Base-by-base conservation (phyloP, 2,329 filamentous ascomycete species). In the Phaeophleospora eucalypticola region DNA sequence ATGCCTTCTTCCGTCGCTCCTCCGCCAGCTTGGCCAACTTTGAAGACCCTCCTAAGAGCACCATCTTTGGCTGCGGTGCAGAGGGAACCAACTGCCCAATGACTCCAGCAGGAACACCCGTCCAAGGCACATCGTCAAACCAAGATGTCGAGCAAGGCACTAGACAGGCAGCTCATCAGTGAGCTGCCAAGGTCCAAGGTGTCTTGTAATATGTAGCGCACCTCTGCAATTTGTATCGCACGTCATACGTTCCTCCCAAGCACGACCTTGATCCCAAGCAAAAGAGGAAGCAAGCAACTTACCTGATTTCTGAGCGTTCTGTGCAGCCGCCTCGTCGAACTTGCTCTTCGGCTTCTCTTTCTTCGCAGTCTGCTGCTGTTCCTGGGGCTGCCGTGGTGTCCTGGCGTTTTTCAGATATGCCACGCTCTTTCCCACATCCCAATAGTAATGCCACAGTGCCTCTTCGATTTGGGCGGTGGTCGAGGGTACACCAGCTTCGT, bases 371-470 rank as follows among this genome's bases (percentile, higher is more conserved):
- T 57, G 52, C 4, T 60, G 58, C 17, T 58, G 56, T 36, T 61
- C 56, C 43, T 65, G 57, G 41, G 45, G 17, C 17, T 43, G 35
- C 37, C 55, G 56, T 24, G 58, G 59, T 20, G 53, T 52, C 41
- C 52, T 56, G 14, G 52, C 50, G 34, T 60, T 86, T 53, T 82
- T 79, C 48, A 98, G 69, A 63, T 94, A 96, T 46, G 79, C 76
- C 32, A 94, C 84, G 1, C 88, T 82, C 68, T 95, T 95, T 47
- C 83, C 85, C 21, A 95, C 76, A 60, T 98, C 90, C 65, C 90
- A 97, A 67, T 91, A 97, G 68, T 96, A 96, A 68, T 98, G 82
- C 89, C 89, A 97, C 14, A 98, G 70, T 0, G 90, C 80, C 51
- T 97, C 91, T 65, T 95, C 82, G 52, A 96, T 91, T 63, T 95